These are phyloP conservation scores for Glonium stellatum DNA, from an alignment of 495 filamentous ascomycete genomes.

Conservation along the genomic window DNA sequence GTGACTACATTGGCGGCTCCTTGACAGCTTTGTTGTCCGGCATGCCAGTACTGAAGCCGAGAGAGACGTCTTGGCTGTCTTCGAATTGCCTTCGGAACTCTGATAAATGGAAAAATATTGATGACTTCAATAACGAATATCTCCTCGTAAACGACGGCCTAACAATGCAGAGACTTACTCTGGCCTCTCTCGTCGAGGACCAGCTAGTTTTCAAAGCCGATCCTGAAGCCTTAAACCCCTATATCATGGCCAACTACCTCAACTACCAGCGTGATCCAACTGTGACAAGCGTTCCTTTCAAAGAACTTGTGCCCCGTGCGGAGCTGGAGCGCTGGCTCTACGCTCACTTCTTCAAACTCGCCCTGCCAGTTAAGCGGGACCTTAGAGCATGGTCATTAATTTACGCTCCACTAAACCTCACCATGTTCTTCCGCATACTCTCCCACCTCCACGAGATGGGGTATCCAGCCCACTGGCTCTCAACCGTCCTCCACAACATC, in stretches of 20 bases:
- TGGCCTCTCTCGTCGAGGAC: background rate
- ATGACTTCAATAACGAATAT: background rate
- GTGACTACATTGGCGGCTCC: too few relatives aligned
- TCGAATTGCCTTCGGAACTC: too few relatives aligned
- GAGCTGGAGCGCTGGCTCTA: background rate
- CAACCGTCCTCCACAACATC: background rate
- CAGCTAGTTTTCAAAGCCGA: background rate
- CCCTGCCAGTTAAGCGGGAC: background rate
- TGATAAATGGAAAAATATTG: too few relatives aligned
- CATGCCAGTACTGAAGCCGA: too few relatives aligned
- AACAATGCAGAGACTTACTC: background rate
- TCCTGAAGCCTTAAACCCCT: background rate
- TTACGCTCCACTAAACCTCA: background rate
- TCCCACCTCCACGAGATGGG: background rate
- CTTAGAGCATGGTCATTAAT: background rate
- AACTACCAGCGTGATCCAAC: background rate
- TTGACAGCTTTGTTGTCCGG: too few relatives aligned
- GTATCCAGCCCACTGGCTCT: slow-evolving; percentile 1
- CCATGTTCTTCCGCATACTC: background rate
- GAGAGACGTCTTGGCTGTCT: too few relatives aligned
- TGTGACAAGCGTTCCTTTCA: background rate
- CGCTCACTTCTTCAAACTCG: background rate
- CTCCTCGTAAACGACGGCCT: background rate
- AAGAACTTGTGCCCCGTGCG: background rate
- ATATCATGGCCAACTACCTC: background rate